Evolutionary conservation across 2,329 filamentous ascomycete genomes (phyloP), one percentile per base, ranked within the genome.

Genomic region (Cytospora paraplurivora): DNA sequence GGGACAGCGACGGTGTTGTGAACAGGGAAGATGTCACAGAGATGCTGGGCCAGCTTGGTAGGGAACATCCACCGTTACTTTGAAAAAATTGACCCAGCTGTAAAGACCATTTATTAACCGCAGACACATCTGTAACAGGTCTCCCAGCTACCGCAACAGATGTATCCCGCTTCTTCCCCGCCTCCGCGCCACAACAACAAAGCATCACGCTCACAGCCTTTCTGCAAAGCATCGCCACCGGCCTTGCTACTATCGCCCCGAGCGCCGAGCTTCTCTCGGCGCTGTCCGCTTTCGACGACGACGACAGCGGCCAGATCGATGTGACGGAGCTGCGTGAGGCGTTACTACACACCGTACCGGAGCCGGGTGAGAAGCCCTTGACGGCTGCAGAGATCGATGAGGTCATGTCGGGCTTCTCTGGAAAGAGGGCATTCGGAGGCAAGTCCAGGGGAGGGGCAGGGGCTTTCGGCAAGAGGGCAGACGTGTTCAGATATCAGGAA

Each of bases 241-340:
- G 91, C 2, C 81, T 98, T 3, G 85, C 87, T 1, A 84, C 88
- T 0, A 81, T 98, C 19, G 96, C 92, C 0, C 88, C 91, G 0
- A 85, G 87, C 27, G 84, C 87, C 17, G 95, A 99, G 73, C 83
- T 99, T 11, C 80, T 92, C 21, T 94, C 93, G 1, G 95, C 95
- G 0, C 94, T 99, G 69, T 92, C 92, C 2, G 95, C 95, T 0
- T 98, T 98, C 73, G 95, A 99, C 72, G 91, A 96, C 67, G 93
- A 96, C 67, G 95, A 99, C 74, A 95, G 91, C 71, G 95, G 95
- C 3, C 93, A 97, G 76, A 87, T 98, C 47, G 93, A 98, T 72
- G 78, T 96, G 21, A 84, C 79, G 0, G 92, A 97, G 75, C 77
- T 99, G 67, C 87, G 90, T 53, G 91, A 95, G 69, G 92, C 94